Conservation (phyloP, 768 basidiomycete genomes). For the Russula compacta region DNA sequence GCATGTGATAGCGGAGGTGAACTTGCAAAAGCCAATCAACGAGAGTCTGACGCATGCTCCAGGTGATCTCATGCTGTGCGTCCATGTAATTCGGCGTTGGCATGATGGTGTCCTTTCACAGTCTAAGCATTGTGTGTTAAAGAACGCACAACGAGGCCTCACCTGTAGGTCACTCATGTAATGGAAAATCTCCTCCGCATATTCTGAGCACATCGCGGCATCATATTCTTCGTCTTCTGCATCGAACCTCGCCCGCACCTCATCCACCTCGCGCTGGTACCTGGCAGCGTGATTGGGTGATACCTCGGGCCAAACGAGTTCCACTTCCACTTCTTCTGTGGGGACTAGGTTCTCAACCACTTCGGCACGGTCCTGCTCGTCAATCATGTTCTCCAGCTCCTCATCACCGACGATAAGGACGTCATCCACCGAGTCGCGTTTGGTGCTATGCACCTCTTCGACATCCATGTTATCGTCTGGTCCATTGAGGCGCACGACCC, state of each 20-base stretch:
- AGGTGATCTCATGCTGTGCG: conserved; percentile 83
- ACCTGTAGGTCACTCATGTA: conserved; percentile 96
- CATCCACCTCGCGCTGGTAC: conserved; percentile 54
- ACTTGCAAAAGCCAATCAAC: conserved; percentile 99
- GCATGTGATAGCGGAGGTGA: conserved; percentile 96
- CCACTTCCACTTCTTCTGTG: conserved; percentile 13
- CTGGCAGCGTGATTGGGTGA: conserved; percentile 49
- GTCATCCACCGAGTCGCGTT: conserved; percentile 35
- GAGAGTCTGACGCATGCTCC: conserved; percentile 92
- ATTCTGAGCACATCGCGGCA: conserved; percentile 96
- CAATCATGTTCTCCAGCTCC: conserved; percentile 60
- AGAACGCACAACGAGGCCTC: conserved; percentile 21
- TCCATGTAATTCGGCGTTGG: conserved; percentile 91
- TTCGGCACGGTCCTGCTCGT: conserved; percentile 35
- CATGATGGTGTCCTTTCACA: conserved; percentile 69
- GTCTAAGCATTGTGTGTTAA: conserved; percentile 21
- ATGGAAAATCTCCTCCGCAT: conserved; percentile 94
- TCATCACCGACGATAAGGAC: conserved; percentile 38
- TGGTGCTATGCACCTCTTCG: conserved; percentile 32
- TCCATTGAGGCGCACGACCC: conserved; percentile 7
- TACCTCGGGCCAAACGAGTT: conserved; percentile 60
- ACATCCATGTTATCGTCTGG: conserved; percentile 52
- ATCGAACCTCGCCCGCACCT: conserved; percentile 53
- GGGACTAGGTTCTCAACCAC: conserved; percentile 35
- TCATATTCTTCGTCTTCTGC: conserved; percentile 71